These are phyloP conservation scores for Atractiella rhizophila DNA, from an alignment of 768 basidiomycete genomes.

Conservation along the genomic window DNA sequence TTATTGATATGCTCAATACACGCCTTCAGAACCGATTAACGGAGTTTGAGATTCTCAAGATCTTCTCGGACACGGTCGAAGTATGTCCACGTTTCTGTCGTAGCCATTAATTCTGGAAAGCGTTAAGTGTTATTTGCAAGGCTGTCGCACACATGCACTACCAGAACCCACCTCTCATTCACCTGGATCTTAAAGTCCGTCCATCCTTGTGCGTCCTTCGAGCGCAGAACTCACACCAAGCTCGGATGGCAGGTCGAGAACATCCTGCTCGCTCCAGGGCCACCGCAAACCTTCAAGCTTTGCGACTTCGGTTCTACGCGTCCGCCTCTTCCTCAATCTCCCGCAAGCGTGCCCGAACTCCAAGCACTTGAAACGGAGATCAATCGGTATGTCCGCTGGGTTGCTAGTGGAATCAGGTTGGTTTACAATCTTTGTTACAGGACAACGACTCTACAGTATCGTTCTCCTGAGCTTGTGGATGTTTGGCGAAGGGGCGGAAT, in stretches of 20 bases:
- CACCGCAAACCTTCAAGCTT: constrained; percentile 61
- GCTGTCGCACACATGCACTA: constrained; percentile 93
- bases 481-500: constrained; percentile 54
- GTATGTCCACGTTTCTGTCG: constrained; percentile 7
- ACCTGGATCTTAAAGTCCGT: constrained; percentile 65
- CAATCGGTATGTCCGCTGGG: constrained; percentile 66
- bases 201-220: not conserved
- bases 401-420: too few species aligned
- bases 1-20: constrained; percentile 99
- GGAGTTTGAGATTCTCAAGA: constrained; percentile 86
- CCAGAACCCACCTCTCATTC: constrained; percentile 62
- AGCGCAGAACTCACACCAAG: not conserved
- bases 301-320: constrained; percentile 95
- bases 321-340: constrained; percentile 39
- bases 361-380: constrained; percentile 69
- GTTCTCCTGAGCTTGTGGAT: constrained; percentile 98
- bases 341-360: constrained; percentile 56
- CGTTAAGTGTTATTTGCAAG: constrained; percentile 5
- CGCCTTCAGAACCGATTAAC: constrained; percentile 78
- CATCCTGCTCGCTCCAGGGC: constrained; percentile 75
- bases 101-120: not conserved
- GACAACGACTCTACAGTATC: constrained; percentile 93
- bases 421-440: too few species aligned
- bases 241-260: constrained; percentile 44
- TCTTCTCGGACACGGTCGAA: constrained; percentile 93